Evolutionary conservation across 2,329 filamentous ascomycete genomes (phyloP), one percentile per base, ranked within the genome.

Genomic region (Teratosphaeria pseudoeucalypti): DNA sequence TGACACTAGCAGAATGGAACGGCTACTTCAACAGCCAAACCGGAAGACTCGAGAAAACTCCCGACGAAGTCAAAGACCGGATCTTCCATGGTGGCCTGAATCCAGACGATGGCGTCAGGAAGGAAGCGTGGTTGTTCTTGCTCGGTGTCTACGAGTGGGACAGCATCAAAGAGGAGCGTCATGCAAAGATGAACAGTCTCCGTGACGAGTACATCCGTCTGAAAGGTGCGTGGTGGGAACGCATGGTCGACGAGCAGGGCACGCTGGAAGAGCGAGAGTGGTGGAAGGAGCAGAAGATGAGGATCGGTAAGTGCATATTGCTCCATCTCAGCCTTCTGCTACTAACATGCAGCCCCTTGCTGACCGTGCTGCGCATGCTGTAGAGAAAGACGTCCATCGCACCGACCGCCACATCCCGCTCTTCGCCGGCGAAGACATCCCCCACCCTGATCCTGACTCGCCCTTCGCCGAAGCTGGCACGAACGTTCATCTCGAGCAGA

Each of bases 301-400:
- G 94, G 63, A 99, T 99, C 74, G 92, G 92, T 96, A 85, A 78
- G 86, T 57, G 75, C 34, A 58, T 60, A 57, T 23, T 7, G 55
- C 26, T 55, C 34, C 53, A 62, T 54, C 57, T 62, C 71, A 61
- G 19, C 54, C 27, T 27, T 16, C 43, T 57, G 52, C 43, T 60
- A 65, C 64, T 67, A 58, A 64, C 64, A 61, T 64, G 66, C 61
- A 67, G 64, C 23, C 52, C 34, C 47, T 55, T 61, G 66, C 78
- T 80, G 69, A 80, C 75, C 74, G 72, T 62, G 74, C 75, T 77
- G 76, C 81, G 60, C 74, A 72, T 63, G 71, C 75, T 75, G 72
- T 79, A 96, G 94, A 99, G 74, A 99, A 99, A 76, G 94, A 99
- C 71, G 95, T 99, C 19, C 95, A 99, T 73, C 87, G 94, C 67